A percentile compares a stretch with the other conserved stretches of the same genome.
phyloP scores from a whole-genome alignment of 495 filamentous ascomycete species.

The Podospora pseudocomata region DNA sequence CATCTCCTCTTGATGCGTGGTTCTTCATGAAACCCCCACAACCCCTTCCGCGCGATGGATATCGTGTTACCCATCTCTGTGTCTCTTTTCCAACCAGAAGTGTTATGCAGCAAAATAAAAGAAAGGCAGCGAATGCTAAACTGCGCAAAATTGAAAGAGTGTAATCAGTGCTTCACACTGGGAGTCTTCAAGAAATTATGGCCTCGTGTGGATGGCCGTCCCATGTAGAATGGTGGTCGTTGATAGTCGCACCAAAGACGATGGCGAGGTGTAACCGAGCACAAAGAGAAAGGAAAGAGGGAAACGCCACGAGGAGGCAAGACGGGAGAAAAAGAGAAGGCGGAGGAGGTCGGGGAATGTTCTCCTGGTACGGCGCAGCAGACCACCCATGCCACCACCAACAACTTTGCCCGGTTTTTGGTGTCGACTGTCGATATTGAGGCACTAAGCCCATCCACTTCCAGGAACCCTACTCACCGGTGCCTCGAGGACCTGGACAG shows the following conservation, averaged over 20 bases:
- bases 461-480: too few relatives aligned
- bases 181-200: background rate
- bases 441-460: too few relatives aligned
- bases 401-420: background rate
- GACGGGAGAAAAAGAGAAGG: background rate
- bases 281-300: background rate
- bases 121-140: background rate
- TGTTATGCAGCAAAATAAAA: too few relatives aligned
- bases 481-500: too few relatives aligned
- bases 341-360: background rate
- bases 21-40: background rate
- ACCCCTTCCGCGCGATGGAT: background rate
- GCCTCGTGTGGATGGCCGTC: background rate
- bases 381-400: background rate
- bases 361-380: background rate
- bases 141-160: background rate
- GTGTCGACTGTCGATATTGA: background rate
- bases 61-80: background rate
- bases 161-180: background rate
- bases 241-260: background rate
- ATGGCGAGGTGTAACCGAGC: background rate
- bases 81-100: background rate
- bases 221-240: slow-evolving; percentile 1
- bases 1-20: background rate
- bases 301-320: background rate